These are phyloP conservation scores for Suillus subaureus DNA, from an alignment of 768 basidiomycete species.

Conservation along the genomic window DNA sequence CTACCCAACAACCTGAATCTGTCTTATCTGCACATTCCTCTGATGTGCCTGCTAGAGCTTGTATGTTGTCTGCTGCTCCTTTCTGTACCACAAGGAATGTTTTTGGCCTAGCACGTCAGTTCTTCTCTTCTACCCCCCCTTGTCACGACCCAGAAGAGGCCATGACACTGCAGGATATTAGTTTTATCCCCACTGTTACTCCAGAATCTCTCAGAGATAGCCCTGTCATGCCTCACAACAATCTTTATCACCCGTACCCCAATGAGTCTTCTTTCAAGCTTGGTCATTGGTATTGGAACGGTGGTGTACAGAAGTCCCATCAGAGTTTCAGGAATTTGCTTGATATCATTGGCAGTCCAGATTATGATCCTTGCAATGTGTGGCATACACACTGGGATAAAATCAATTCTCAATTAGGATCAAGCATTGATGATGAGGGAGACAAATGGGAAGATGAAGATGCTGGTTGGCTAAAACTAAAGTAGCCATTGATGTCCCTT, in stretches of 20 bases:
- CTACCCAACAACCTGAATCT: too few relatives aligned
- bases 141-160: too few relatives aligned
- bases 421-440: background rate
- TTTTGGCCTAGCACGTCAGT: too few relatives aligned
- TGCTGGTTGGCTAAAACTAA: constrained; percentile 19
- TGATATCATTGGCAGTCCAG: constrained; percentile 6
- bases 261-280: constrained; percentile 17
- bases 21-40: too few relatives aligned
- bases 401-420: constrained; percentile 2
- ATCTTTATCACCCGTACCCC: constrained; percentile 16
- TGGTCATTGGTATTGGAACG: constrained; percentile 25
- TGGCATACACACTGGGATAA: background rate
- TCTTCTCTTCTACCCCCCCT: too few relatives aligned
- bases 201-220: too few relatives aligned
- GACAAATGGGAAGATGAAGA: constrained; percentile 14
- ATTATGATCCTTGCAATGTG: constrained; percentile 7
- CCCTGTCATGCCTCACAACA: background rate
- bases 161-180: too few relatives aligned
- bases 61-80: too few relatives aligned
- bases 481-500: constrained; percentile 18
- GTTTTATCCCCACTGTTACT: too few relatives aligned
- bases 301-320: constrained; percentile 20
- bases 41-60: too few relatives aligned
- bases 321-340: constrained; percentile 12
- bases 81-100: too few relatives aligned